Percentiles rank a stretch among this genome's conserved stretches.
These are phyloP conservation scores for Mycena galericulata DNA, from an alignment of 768 basidiomycete genomes.

Conservation along the genomic window DNA sequence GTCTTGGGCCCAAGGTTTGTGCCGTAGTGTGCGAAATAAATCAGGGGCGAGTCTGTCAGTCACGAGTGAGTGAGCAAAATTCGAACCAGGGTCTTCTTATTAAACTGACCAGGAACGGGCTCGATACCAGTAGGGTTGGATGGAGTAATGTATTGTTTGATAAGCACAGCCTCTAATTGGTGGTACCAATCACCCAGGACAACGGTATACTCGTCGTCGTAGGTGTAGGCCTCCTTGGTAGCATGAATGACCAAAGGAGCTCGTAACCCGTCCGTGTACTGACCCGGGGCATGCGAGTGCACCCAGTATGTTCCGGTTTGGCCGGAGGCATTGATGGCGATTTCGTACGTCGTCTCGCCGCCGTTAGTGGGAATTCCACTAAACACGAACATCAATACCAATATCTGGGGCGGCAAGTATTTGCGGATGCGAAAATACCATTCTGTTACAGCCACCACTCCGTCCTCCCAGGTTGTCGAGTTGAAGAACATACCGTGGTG, in stretches of 20 bases:
- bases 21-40: constrained; percentile 85
- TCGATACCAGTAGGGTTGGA: constrained; percentile 87
- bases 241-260: constrained; percentile 85
- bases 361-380: constrained; percentile 84
- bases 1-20: constrained; percentile 72
- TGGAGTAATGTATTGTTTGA: constrained; percentile 74
- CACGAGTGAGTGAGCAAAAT: background rate
- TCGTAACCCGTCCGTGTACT: constrained; percentile 91
- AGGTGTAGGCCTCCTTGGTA: constrained; percentile 70
- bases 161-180: constrained; percentile 69
- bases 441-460: constrained; percentile 83
- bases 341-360: constrained; percentile 73
- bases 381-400: background rate
- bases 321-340: constrained; percentile 74
- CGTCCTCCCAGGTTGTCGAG: constrained; percentile 87
- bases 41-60: constrained; percentile 73
- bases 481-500: too few relatives aligned
- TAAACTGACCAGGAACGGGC: constrained; percentile 82
- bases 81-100: background rate
- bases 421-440: too few relatives aligned
- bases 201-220: constrained; percentile 92
- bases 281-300: constrained; percentile 70
- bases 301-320: constrained; percentile 91
- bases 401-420: too few relatives aligned
- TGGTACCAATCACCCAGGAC: constrained; percentile 95